Base-by-base conservation (phyloP, 371 early-diverging fungal species). In the Mortierella sp. region DNA sequence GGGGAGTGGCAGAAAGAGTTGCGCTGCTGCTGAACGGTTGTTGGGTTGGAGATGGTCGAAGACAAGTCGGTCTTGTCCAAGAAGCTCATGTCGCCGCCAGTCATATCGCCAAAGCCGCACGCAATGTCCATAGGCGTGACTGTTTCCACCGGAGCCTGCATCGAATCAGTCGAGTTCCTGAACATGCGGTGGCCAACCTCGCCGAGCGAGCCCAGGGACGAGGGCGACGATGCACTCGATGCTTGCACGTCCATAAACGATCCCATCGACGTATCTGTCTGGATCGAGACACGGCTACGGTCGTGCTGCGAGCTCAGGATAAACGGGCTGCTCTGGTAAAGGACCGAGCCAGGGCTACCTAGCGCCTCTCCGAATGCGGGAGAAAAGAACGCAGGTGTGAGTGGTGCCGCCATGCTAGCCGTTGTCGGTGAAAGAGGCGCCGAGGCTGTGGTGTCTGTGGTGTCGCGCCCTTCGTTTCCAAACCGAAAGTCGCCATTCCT, bases 301-400 rank as follows among this genome's bases (percentile, higher is more conserved):
- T 84, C 90, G 40, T 80, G 78, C 46, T 80, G 78, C 46, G 75
- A 79, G 71, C 69, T 78, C 80, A 87, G 73, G 75, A 78, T 85
- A 76, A 82, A 88, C 31, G 73, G 89, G 72, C 71, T 90, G 78
- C 51, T 86, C 76, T 74, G 86, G 78, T 73, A 88, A 80, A 69
- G 64, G 73, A 46, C 76, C 13, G 83, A 81, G 24, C 89, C 88
- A 43, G 78, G 90, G 86, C 82, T 91, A 5, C 89, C 84, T 70
- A 94, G 78, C 3, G 95, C 92, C 24, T 93, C 93, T 54, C 93
- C 88, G 77, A 94, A 94, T 51, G 91, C 91, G 28, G 95, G 93
- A 24, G 93, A 91, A 69, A 94, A 94, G 86, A 94, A 93, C 9
- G 90, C 91, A 0, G 95, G 95, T 4, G 94, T 93, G n/a, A 86